Evolutionary conservation across 2,329 filamentous ascomycete species (phyloP), one percentile per base, ranked within the genome.

Genomic region (Xylariaceae sp.): DNA sequence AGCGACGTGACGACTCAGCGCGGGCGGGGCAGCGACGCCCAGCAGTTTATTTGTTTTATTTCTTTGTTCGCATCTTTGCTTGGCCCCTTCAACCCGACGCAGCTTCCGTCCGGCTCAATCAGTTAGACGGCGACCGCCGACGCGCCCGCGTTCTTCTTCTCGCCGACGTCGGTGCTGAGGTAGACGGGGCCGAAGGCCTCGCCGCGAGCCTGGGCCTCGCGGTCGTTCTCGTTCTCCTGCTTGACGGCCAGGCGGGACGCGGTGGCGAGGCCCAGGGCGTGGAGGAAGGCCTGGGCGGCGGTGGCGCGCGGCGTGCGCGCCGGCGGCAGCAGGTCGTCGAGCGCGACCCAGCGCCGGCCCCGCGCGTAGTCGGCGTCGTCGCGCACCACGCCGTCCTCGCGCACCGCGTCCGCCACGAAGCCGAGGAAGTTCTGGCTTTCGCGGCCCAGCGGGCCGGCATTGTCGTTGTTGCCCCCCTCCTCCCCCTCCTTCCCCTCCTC

Each of bases 241-340:
- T 70, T 58, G 5, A 89, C 75, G 13, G 60, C 53, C 28, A 90
- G 60, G 35, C 72, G 56, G 2, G 70, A 70, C 57, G 79, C 85
- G 2, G 77, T 86, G 5, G 75, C 79, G 27, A 92, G 67, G 9
- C 72, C 68, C 11, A 93, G 69, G 2, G 85, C 68, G 53, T 92
- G 83, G 60, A 83, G 75, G 52, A 86, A 81, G 0, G 78, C 85
- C 54, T 88, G 83, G 2, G 83, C 78, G 7, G 81, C 83, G 10
- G 86, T 77, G 19, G 74, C 62, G 22, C 65, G 69, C 19, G 72
- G 75, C 26, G 63, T 60, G 29, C 65, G 58, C 8, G 51, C 51
- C 0, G 76, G 70, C n/a, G 74, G 67, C 28, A 92, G 74, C 8
- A 94, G 60, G 31, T 76, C 63, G 29, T 80, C 75, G 50, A 95